Conservation (phyloP, 140 eudicot genomes). For the Erigeron philadelphicus region DNA sequence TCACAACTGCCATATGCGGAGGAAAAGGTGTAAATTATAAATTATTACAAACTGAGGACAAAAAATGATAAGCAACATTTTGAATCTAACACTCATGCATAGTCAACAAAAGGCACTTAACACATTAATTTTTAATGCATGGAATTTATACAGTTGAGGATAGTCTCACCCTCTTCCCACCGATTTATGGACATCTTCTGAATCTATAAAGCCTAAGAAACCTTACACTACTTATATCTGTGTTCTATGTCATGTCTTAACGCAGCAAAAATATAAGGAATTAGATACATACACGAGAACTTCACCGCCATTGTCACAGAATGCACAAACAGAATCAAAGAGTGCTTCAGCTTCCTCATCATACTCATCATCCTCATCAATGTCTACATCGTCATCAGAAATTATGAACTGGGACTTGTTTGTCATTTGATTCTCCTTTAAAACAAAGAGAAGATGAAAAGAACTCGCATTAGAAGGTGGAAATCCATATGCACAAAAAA, state of each 20-base stretch:
- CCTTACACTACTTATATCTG: background rate
- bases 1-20: constrained; percentile 58
- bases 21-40: constrained; percentile 5
- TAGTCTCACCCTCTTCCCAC: background rate
- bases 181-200: constrained; percentile 1
- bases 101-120: background rate
- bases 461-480: background rate
- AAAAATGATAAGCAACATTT: background rate
- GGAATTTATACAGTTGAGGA: constrained; percentile 6
- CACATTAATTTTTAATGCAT: background rate
- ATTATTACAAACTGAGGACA: background rate
- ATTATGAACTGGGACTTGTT: constrained; percentile 31
- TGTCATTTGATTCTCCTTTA: constrained; percentile 32
- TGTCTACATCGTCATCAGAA: constrained; percentile 26
- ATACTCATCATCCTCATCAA: constrained; percentile 34
- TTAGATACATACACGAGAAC: constrained; percentile 46
- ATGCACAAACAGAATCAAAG: constrained; percentile 63
- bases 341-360: constrained; percentile 31
- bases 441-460: constrained; percentile 16
- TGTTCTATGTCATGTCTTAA: background rate
- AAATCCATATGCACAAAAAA: background rate
- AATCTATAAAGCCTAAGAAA: constrained; percentile 16
- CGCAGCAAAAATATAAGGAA: constrained; percentile 9
- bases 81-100: too few relatives aligned
- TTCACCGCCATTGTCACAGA: constrained; percentile 79